Evolutionary conservation across 2,329 filamentous ascomycete genomes (phyloP).

Genomic region (Fusarium tjaetaba): DNA sequence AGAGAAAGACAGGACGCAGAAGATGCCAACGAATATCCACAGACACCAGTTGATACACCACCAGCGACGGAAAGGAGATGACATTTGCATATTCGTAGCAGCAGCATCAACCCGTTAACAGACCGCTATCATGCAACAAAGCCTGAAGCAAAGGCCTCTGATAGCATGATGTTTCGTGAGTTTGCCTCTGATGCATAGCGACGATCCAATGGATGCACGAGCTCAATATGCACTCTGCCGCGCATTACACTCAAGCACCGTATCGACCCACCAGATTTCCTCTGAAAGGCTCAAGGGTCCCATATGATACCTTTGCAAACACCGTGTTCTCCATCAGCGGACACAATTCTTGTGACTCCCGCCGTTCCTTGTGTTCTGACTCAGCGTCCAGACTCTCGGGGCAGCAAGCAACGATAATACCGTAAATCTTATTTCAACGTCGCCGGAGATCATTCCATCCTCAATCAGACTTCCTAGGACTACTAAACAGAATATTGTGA

Average conservation of each 20-base stretch:
- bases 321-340: background rate
- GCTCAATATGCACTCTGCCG: background rate
- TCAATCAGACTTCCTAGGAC: too few species aligned
- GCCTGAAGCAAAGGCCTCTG: rapidly evolving
- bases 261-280: background rate
- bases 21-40: background rate
- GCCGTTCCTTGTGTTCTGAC: background rate
- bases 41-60: rapidly evolving
- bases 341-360: background rate
- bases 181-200: background rate
- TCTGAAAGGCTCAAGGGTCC: background rate
- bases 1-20: background rate
- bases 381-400: background rate
- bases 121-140: background rate
- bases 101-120: background rate
- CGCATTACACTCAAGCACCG: background rate
- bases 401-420: background rate
- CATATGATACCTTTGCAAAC: background rate
- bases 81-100: background rate
- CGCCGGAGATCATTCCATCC: too few species aligned
- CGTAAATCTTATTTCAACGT: background rate
- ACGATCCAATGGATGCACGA: background rate
- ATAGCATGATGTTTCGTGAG: background rate
- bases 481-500: background rate
- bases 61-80: background rate